Evolutionary conservation across 176 grass and related monocot genomes (phyloP), one percentile per base, ranked within the genome.

Genomic region (Rhynchospora tenuis): DNA sequence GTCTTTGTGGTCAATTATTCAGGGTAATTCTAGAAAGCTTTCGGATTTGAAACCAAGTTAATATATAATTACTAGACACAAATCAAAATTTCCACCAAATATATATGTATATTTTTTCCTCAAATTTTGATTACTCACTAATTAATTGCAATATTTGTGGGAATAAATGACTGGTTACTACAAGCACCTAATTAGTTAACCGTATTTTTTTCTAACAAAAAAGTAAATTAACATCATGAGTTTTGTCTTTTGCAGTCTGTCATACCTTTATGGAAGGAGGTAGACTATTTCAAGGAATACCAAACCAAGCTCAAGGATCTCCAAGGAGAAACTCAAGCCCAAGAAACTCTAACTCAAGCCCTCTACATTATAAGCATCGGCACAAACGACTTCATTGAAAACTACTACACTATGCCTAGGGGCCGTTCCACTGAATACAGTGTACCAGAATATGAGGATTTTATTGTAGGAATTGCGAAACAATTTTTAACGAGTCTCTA

Each of bases 401-500:
- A 85, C 24, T 85, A 78, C 76, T 64, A 23, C 57, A 74, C 60
- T 6, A 17, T 75, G 7, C 51, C 80, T 17, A 14, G 27, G 7
- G 26, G 79, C n/a, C 86, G 81, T 20, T 66, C 80, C n/a, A 24
- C 15, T 33, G 64, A 84, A 57, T 73, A 73, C 80, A 26, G 8
- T 56, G 47, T 87, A 27, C 15, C 86, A 23, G 84, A 78, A 23
- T 91, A 91, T 82, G 83, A 64, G 17, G 84, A 51, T 55, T 88
- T 83, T 82, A 46, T 89, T 11, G 6, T 83, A 19, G 50, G 50
- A 43, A 84, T 86, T 5, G 56, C 78, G 13, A 86, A 88, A 82
- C 27, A 81, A 27, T 88, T 91, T 80, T 74, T 83, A 59, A 94
- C 78, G 83, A 84, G 73, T 24, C 77, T 97, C 26, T 86, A 89